A percentile compares a stretch with the other conserved stretches of the same genome.
Conservation (phyloP, 495 filamentous ascomycete species). For the Niebla homalea region DNA sequence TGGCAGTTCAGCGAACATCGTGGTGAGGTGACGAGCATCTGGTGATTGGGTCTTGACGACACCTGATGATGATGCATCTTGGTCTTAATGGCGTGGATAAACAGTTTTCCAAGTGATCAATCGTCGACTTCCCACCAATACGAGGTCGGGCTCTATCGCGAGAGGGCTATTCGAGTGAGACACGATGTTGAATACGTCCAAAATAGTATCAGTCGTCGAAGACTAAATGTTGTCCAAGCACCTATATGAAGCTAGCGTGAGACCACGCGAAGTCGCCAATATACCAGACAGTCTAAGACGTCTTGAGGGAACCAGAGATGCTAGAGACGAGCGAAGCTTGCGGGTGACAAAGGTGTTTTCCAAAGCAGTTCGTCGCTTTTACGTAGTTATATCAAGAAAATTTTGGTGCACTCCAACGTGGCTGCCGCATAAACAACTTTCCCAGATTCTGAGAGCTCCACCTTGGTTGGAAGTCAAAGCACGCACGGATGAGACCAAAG, state of each 20-base stretch:
- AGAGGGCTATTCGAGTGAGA: background rate
- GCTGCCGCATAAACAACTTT: background rate
- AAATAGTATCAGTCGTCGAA: background rate
- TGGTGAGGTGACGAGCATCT: slow-evolving; percentile 17
- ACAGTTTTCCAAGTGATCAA: background rate
- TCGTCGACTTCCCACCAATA: slow-evolving; percentile 1
- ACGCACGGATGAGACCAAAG: slow-evolving; percentile 1
- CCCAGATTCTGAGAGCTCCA: background rate
- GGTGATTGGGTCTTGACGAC: slow-evolving; percentile 5
- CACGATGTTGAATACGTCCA: background rate
- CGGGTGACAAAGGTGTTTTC: background rate
- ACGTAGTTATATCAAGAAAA: background rate
- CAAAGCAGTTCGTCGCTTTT: slow-evolving; percentile 2
- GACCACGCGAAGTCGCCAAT: slow-evolving; percentile 6
- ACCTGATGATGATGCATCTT: slow-evolving; percentile 2
- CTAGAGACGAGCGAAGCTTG: background rate
- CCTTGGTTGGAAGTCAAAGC: slow-evolving; percentile 10
- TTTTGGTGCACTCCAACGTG: background rate
- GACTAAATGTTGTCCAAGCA: background rate
- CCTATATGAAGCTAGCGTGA: background rate
- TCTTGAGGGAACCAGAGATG: background rate
- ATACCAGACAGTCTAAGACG: background rate
- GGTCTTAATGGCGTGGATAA: slow-evolving; percentile 1
- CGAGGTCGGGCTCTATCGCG: background rate
- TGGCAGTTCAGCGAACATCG: slow-evolving; percentile 17